A percentile compares a stretch with the other conserved stretches of the same genome.
Evolutionary conservation across 495 filamentous ascomycete genomes (phyloP).

Genomic region (Annulohypoxylon bovei): DNA sequence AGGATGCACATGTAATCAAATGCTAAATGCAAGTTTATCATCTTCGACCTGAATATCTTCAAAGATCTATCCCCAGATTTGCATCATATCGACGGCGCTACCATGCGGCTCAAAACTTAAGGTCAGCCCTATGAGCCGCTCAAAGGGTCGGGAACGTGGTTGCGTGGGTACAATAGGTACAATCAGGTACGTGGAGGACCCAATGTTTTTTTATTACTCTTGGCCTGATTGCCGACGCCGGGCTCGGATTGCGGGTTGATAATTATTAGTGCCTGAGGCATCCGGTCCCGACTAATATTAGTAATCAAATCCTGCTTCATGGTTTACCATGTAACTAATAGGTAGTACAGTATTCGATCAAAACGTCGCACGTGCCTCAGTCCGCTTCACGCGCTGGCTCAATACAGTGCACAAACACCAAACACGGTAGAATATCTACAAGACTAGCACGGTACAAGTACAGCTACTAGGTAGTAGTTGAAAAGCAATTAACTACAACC

Average conservation of each 20-base stretch:
- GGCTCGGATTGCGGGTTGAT: conserved; percentile 8
- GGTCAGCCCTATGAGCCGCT: conserved; percentile 48
- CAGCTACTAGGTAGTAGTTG: background rate
- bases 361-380: background rate
- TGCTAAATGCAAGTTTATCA: conserved; percentile 25
- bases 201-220: conserved; percentile 26
- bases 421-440: no score
- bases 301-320: background rate
- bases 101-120: conserved; percentile 50
- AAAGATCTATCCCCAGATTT: conserved; percentile 42
- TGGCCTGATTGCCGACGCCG: conserved; percentile 10
- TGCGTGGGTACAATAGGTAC: conserved; percentile 41
- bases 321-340: background rate
- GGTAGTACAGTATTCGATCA: background rate
- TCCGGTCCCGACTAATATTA: background rate
- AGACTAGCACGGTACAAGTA: no score
- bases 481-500: background rate
- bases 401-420: background rate
- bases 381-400: background rate
- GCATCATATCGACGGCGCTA: conserved; percentile 50
- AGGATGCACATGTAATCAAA: conserved; percentile 13
- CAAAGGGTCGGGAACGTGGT: conserved; percentile 37
- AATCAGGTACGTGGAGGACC: conserved; percentile 17
- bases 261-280: conserved; percentile 20
- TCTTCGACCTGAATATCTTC: conserved; percentile 43